Evolutionary conservation across 331 rosid genomes (phyloP), one percentile per base, ranked within the genome.

Genomic region (Dryas integrifolia): DNA sequence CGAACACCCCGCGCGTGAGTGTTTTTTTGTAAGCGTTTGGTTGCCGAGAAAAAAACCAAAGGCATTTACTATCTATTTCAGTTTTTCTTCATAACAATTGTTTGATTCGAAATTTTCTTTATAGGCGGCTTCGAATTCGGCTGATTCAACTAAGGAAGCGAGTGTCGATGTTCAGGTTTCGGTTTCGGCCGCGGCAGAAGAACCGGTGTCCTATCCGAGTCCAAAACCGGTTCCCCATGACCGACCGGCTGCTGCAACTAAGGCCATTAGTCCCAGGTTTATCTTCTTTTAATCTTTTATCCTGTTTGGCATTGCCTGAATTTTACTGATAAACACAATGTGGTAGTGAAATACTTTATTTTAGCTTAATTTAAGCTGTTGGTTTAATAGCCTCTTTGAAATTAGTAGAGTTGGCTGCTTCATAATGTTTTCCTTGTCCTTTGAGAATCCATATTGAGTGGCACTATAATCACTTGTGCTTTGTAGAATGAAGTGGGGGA

Each of bases 191-290:
- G 96, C 86, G 39, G 82, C 73, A 0, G 96, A 90, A 52, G 96
- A 88, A 15, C 68, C 79, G n/a, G 74, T 35, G 62, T 21, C 24
- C 24, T 21, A 21, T 21, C 24, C 24, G 24, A 21, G 24, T 21
- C 74, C 55, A 40, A 91, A 81, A 78, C 82, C 88, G 60, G 77
- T 51, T 49, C 82, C 85, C 16, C 87, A 78, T 57, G 97, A 85
- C 15, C 75, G 78, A 48, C 86, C 77, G 41, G 44, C 68, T 35
- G 94, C 86, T n/a, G 72, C 81, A 74, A 84, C 81, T 18, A 86
- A 80, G 65, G 87, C 67, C 70, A 77, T 78, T 24, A 81, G 88
- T 75, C 90, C 88, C 61, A 85, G 96, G 98, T 93, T 38, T 68
- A 77, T 70, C 35, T 30, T 12, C 5, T 21, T 2, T 9, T 44